Evolutionary conservation across 2,329 filamentous ascomycete genomes (phyloP).

Genomic region (Didymella arachidicola): DNA sequence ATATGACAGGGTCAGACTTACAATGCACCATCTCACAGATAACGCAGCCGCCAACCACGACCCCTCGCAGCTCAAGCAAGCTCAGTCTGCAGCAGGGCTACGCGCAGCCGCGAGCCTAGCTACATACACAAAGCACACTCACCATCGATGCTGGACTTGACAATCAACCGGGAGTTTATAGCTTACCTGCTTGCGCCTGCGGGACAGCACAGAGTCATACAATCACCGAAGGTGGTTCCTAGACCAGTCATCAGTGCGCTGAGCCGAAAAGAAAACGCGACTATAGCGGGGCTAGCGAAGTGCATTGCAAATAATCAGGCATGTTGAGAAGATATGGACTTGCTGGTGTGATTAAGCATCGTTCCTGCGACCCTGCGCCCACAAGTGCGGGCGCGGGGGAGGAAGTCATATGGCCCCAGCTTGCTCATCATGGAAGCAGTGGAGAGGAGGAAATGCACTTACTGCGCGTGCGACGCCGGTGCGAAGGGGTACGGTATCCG

Average conservation of each 20-base stretch:
- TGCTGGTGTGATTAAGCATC: constrained; percentile 36
- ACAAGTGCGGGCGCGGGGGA: constrained; percentile 14
- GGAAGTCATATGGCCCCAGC: constrained; percentile 48
- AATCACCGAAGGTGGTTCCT: neutral
- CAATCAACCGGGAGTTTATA: neutral
- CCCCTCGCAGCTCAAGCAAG: neutral
- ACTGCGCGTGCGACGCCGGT: constrained; percentile 9
- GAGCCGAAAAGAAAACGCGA: neutral
- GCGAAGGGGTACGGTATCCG: neutral
- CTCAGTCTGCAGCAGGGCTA: neutral
- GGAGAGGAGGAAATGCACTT: constrained; percentile 13
- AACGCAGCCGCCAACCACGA: neutral
- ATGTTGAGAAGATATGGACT: constrained; percentile 38
- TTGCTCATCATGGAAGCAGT: constrained; percentile 39
- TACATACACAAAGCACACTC: neutral
- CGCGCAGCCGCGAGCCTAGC: neutral
- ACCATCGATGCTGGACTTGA: neutral
- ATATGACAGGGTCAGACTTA: neutral
- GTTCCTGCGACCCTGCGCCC: constrained; percentile 28
- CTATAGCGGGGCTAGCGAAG: neutral
- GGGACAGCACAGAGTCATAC: neutral
- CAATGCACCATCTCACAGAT: neutral
- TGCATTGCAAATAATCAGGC: constrained; percentile 22
- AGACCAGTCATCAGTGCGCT: constrained; percentile 8
- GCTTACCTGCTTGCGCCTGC: neutral